Base-by-base conservation (phyloP, 169 alveolate genomes). In the Eimeria praecox region DNA sequence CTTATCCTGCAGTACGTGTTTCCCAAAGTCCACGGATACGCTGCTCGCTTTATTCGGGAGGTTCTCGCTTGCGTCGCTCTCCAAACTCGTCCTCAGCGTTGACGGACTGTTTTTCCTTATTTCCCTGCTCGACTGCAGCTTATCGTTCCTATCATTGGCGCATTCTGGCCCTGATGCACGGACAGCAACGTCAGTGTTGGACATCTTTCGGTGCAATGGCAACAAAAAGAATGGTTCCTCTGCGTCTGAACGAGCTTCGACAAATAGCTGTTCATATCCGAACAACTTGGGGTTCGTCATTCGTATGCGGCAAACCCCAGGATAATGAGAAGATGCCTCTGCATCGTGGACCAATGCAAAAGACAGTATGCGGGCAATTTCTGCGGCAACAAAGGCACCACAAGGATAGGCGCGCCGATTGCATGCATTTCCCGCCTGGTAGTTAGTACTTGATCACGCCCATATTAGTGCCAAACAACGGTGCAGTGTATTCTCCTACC, bases 171-270 rank as follows among this genome's bases (percentile, higher is more conserved):
- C 14, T 73, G 9, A 3, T n/a, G 0, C 20, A 22, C 38, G 54
- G 33, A 14, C 35, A 73, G 38, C 49, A 73, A 52, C 83, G 12
- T 38, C 88, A 12, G 42, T 14, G 66, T 4, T n/a, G 10, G 82
- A 69, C 82, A 38, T 10, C 42, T 62, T 38, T 30, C 30, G 38
- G 82, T 87, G 82, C 40, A 62, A 42, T 22, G 88, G 75, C 86
- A 59, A 46, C 46, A 94, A 56, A 71, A 94, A 94, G 82, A 64
- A 94, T 0, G 96, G 96, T 3, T 82, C 80, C 82, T 89, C 62
- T 52, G 94, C 59, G 69, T 94, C 96, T 35, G 96, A 94, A 46
- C 96, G 93, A 27, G 96, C 96, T 33, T 94, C 96, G 49, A 94
- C 96, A 14, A 83, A 22, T 18, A 94, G 71, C 12, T 94, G 87